Conservation (phyloP, 2,329 filamentous ascomycete species). For the Penicillium sp. region DNA sequence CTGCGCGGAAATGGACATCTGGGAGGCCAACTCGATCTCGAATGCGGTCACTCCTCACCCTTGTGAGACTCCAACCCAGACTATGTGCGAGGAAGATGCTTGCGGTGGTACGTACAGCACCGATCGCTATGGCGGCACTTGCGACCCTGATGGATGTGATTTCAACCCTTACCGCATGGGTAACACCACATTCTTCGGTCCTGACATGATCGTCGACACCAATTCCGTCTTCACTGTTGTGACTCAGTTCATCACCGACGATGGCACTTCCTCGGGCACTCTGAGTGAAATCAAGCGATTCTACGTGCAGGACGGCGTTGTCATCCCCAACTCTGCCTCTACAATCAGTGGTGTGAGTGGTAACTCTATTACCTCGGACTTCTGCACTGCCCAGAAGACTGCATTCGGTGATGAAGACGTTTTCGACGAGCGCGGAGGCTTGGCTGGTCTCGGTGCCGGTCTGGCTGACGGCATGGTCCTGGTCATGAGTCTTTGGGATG, state of each 20-base stretch:
- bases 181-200: slow-evolving; percentile 63
- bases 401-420: slow-evolving; percentile 56
- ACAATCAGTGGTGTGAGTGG: slow-evolving; percentile 49
- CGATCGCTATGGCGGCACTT: slow-evolving; percentile 61
- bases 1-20: slow-evolving; percentile 70
- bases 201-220: slow-evolving; percentile 60
- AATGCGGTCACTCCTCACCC: slow-evolving; percentile 67
- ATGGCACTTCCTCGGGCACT: slow-evolving; percentile 52
- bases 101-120: slow-evolving; percentile 56
- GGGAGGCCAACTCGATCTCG: slow-evolving; percentile 69
- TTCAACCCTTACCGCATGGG: slow-evolving; percentile 70
- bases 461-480: slow-evolving; percentile 62
- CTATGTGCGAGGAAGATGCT: slow-evolving; percentile 51
- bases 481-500: slow-evolving; percentile 63
- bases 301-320: slow-evolving; percentile 64
- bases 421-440: slow-evolving; percentile 58
- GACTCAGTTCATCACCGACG: slow-evolving; percentile 63
- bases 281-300: slow-evolving; percentile 64
- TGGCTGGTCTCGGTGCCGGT: slow-evolving; percentile 56
- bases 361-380: slow-evolving; percentile 58
- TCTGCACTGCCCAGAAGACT: slow-evolving; percentile 59
- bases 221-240: slow-evolving; percentile 63
- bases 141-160: slow-evolving; percentile 70
- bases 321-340: slow-evolving; percentile 58
- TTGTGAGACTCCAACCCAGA: slow-evolving; percentile 54